Base-by-base conservation (phyloP, 768 basidiomycete genomes). In the Suillus ampliporus region DNA sequence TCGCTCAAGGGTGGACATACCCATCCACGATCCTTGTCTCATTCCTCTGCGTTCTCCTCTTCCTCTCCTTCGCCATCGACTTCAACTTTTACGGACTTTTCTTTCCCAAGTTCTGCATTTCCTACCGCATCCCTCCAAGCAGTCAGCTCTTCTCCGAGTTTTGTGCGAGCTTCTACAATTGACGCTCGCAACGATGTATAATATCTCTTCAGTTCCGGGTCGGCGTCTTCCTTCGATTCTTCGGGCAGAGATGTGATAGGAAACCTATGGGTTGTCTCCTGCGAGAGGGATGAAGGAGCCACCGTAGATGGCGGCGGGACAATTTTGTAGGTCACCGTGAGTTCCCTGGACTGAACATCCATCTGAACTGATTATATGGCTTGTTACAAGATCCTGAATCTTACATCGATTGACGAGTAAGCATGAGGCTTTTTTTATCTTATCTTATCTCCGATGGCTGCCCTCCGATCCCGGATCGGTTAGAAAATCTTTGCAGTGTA, bases 71-170 rank as follows among this genome's bases (percentile, higher is more conserved):
- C 82, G 0, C 83, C 85, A 13, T 79, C 76, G 0, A 74, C 81
- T 10, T 80, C 80, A 9, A 77, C 75, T 60, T 76, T 78, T 50
- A 70, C 74, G 15, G 70, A 75, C 60, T 75, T 79, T 67, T 92
- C 90, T 68, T 90, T 91, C 17, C 69, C 80, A 67, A 83, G 71
- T 72, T 93, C 91, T 8, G 75, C 70, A 53, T 82, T 89, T 14
- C 90, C 89, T 5, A 92, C 86, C 7, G 83, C 82, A 74, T 93
- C 90, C 68, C 88, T 82, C 91, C 90, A 92, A 6, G 73, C 81
- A 0, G 91, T 92, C 73, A 93, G 72, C 65, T 91, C 88, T 48
- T 86, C 80, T 11, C 91, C 91, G 5, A 90, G 66, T 34, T 80
- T 77, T 47, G 77, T 78, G 64, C 79, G 86, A 34, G 89, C 88